phyloP scores from a whole-genome alignment of 768 basidiomycete genomes.

The Lactifluus echinatus region DNA sequence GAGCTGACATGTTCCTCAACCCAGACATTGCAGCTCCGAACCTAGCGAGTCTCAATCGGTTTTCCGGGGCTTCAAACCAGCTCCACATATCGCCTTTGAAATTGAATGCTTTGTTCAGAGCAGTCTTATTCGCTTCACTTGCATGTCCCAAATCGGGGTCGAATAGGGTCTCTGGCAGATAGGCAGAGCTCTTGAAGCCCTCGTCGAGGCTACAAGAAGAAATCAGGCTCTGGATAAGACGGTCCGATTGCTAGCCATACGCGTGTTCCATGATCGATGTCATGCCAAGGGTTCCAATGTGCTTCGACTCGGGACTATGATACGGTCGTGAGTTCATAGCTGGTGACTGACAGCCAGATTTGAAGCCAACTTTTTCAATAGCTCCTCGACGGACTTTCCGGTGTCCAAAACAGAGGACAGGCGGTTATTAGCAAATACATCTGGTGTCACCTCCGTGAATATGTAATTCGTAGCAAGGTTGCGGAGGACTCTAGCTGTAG shows the following conservation, averaged over 20 bases:
- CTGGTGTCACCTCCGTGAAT: constrained; percentile 24
- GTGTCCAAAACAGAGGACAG: constrained; percentile 26
- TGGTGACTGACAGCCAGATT: not conserved
- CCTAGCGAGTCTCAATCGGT: not conserved
- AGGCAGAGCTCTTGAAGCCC: constrained; percentile 19
- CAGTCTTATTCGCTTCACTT: not conserved
- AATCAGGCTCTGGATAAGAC: not conserved
- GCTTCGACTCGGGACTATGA: constrained; percentile 7
- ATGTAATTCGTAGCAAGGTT: constrained; percentile 26
- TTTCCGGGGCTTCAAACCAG: constrained; percentile 4
- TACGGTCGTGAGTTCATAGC: not conserved
- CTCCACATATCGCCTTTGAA: not conserved
- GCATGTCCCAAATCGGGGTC: constrained; percentile 11
- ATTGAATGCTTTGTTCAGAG: constrained; percentile 7
- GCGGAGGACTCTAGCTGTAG: constrained; percentile 25
- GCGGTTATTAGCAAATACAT: constrained; percentile 26
- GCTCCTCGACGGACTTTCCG: constrained; percentile 24
- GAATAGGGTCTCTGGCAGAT: constrained; percentile 22
- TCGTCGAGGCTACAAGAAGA: not conserved
- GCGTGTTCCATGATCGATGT: constrained; percentile 4
- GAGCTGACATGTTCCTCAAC: not conserved
- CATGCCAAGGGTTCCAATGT: constrained; percentile 9
- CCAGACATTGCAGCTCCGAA: constrained; percentile 10
- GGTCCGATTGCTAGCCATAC: not conserved
- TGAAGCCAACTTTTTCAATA: constrained; percentile 1